Conservation (phyloP, 2,329 filamentous ascomycete species). For the Didymosphaeria variabile region DNA sequence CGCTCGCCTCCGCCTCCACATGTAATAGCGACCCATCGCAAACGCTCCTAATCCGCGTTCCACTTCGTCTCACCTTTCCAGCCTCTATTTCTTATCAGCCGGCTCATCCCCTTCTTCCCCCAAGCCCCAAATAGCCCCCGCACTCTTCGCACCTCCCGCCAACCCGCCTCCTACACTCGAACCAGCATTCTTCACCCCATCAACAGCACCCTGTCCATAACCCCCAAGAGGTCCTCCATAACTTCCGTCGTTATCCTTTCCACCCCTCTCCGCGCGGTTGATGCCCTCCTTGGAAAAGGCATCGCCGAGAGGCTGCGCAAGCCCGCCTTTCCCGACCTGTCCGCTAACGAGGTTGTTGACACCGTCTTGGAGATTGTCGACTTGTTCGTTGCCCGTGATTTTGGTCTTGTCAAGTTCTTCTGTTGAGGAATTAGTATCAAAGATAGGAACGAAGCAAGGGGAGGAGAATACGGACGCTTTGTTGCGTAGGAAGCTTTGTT, state of each 20-base stretch:
- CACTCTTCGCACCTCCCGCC: conserved; percentile 37
- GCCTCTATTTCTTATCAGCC: conserved; percentile 27
- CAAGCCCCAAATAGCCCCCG: conserved; percentile 35
- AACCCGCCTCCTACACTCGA: conserved; percentile 32
- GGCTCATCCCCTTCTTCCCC: conserved; percentile 25
- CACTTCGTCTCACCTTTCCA: neutral
- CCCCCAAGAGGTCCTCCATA: conserved; percentile 45
- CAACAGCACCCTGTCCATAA: conserved; percentile 41
- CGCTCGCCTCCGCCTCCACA: no score
- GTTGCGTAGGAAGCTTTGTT: conserved; percentile 78
- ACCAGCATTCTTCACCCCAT: conserved; percentile 43
- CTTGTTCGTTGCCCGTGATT: conserved; percentile 71
- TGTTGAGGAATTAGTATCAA: conserved; percentile 39
- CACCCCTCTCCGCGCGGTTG: conserved; percentile 70
- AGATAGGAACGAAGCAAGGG: neutral
- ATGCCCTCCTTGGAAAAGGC: conserved; percentile 69
- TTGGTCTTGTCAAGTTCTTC: conserved; percentile 75
- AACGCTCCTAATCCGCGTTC: neutral
- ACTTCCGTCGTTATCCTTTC: conserved; percentile 67
- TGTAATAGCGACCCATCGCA: neutral
- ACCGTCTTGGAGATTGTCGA: conserved; percentile 74
- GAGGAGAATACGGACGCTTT: conserved; percentile 63
- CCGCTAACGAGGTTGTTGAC: conserved; percentile 69
- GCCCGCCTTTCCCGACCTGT: conserved; percentile 73
- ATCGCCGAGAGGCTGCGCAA: conserved; percentile 72